Evolutionary conservation across 2,329 filamentous ascomycete genomes (phyloP), one percentile per base, ranked within the genome.

Genomic region (Tolypocladium endophyticum): DNA sequence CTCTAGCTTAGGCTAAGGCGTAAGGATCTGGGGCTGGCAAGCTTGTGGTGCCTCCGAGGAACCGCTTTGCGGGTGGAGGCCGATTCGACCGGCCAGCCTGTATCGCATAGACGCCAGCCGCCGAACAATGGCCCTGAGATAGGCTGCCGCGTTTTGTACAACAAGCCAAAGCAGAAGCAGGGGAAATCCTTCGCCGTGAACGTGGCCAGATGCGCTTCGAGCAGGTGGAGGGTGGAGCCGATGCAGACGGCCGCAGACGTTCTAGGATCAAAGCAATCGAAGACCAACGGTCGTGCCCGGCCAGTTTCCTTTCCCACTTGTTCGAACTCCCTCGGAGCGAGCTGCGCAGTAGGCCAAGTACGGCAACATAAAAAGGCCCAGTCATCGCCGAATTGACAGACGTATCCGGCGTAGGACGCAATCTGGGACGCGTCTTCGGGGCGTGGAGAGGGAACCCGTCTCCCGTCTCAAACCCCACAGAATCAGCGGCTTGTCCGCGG

Each of bases 101-200:
- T 30, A 55, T 41, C 8, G 25, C 56, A 59, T 57, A 62, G 58
- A 25, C 59, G 58, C 59, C 60, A 58, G 60, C 33, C 58, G 57
- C 56, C 54, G 57, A 57, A 55, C 52, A 57, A 38, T n/a, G 58
- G 58, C 7, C 50, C 56, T 47, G 45, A 61, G 56, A 52, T 54
- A 61, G 56, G 55, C 59, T 57, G 59, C 53, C 14, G 52, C 16
- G 30, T 6, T 41, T 56, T 35, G n/a, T 50, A 14, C 23, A 33
- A 41, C 58, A 53, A 39, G 43, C 14, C 54, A 56, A 30, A 41
- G 16, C 35, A 56, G 58, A 53, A 30, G 54, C 43, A 41, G 14
- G 14, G 35, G 25, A 39, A n/a, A 58, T 55, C 57, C 47, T 53
- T 41, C 50, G 57, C 23, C 3, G 36, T 18, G 23, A n/a, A 54